Conservation (phyloP, 106 monocot genomes). For the Vanilla planifolia region DNA sequence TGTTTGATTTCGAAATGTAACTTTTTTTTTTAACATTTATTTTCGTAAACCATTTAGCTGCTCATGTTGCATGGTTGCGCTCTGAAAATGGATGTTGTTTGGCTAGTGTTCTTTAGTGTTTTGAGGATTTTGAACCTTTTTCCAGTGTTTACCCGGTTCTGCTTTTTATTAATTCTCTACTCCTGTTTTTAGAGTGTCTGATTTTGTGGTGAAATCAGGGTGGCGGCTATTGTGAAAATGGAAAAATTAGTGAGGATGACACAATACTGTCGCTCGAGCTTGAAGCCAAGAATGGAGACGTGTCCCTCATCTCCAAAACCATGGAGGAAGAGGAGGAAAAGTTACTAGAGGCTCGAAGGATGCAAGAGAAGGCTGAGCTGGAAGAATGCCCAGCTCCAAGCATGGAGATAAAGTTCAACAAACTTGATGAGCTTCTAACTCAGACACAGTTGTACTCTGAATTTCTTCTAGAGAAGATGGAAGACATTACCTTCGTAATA, state of each 20-base stretch:
- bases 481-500: constrained; percentile 55
- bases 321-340: constrained; percentile 26
- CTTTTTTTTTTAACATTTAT: not conserved
- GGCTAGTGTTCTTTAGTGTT: not conserved
- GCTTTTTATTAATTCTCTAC: not conserved
- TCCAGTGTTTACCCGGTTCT: not conserved
- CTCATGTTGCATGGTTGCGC: not conserved
- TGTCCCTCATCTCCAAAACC: constrained; percentile 14
- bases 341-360: constrained; percentile 2
- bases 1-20: not conserved
- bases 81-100: not conserved
- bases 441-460: constrained; percentile 39
- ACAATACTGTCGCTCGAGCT: constrained; percentile 8
- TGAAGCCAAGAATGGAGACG: constrained; percentile 24
- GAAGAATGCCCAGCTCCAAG: constrained; percentile 1
- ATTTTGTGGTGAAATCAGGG: constrained; percentile 4
- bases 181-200: not conserved
- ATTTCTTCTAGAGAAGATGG: constrained; percentile 91
- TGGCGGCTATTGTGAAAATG: not conserved
- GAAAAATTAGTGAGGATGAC: not conserved
- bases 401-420: constrained; percentile 17
- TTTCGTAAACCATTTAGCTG: not conserved
- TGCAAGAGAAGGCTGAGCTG: constrained; percentile 3
- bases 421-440: constrained; percentile 25
- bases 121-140: not conserved